These are phyloP conservation scores for Epichloe elymi DNA, from an alignment of 2,329 filamentous ascomycete genomes.

Conservation along the genomic window DNA sequence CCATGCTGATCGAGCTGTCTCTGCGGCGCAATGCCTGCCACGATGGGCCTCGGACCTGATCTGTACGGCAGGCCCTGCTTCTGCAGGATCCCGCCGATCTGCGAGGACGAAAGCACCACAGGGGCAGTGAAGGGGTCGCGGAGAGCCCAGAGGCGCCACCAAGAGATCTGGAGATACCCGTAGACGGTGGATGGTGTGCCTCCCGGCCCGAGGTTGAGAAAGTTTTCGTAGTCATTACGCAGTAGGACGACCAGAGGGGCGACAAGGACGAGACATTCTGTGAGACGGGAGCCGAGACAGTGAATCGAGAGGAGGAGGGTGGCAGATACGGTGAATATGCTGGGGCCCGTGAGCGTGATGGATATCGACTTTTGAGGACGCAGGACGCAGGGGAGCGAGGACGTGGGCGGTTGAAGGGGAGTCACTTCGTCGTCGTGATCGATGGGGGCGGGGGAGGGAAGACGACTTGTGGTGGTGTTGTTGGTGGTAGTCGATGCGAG, in stretches of 20 bases:
- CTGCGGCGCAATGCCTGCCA: constrained; percentile 70
- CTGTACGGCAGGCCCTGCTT: constrained; percentile 43
- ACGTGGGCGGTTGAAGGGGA: neutral
- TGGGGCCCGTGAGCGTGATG: constrained; percentile 37
- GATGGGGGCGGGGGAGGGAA: neutral
- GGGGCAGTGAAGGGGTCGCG: constrained; percentile 55
- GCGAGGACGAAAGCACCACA: constrained; percentile 36
- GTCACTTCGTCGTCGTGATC: neutral
- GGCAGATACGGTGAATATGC: constrained; percentile 32
- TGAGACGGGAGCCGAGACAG: constrained; percentile 32
- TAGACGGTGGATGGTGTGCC: constrained; percentile 62
- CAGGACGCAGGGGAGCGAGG: constrained; percentile 12
- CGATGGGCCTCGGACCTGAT: constrained; percentile 47
- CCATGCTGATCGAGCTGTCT: constrained; percentile 61
- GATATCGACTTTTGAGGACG: constrained; percentile 35
- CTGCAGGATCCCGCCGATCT: constrained; percentile 43
- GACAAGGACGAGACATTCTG: constrained; percentile 36
- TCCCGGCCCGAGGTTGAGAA: constrained; percentile 64
- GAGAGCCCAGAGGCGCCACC: constrained; percentile 58
- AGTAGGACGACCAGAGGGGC: constrained; percentile 37
- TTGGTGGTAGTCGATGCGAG: neutral
- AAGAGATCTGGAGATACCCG: constrained; percentile 63
- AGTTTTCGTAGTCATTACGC: constrained; percentile 62
- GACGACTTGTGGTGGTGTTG: neutral
- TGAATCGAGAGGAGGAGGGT: constrained; percentile 39